Evolutionary conservation across 192 early-diverging fungal genomes (phyloP), one percentile per base, ranked within the genome.

Genomic region (Oehlia diaphana): DNA sequence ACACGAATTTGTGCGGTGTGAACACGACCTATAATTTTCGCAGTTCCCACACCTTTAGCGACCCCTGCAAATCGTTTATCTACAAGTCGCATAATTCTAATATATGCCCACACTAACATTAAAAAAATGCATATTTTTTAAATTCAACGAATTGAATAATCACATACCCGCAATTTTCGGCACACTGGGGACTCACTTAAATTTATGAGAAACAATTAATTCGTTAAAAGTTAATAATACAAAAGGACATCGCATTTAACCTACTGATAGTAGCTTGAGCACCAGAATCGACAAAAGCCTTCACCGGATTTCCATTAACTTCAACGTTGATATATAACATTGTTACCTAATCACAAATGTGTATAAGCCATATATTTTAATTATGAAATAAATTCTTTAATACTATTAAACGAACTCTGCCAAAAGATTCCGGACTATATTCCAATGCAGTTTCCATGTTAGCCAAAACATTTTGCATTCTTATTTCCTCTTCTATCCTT

Each of bases 211-310:
- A 63, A 28, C 13, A 37, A 39, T 28, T 68, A 68, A 68, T 28
- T 42, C 26, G n/a, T 58, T 35, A 33, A 65, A 7, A 37, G 0
- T 39, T 4, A 47, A 14, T 26, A n/a, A 6, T 70, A 31, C 1
- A 47, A 26, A 39, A 14, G 33, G 21, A 58, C 50, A 9, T 14
- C 39, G 6, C 26, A 42, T 63, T 50, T 31, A 64, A 88, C 84
- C 85, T 90, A 88, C 89, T 95, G 31, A 99, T 95, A 3, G 97
- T 98, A 23, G 92, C 93, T 76, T 98, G 97, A 12, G 98, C 98
- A 8, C 97, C 98, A 28, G 96, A 97, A 82, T 99, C 98, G 0
- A 99, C 96, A 84, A 99, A 92, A 0, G 98, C 96, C 80, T 97
- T 96, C 19, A 98, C 84, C 1, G 90, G 90, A 50, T 89, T 87